Evolutionary conservation across 768 basidiomycete genomes (phyloP).

Genomic region (Boletellus sp.): DNA sequence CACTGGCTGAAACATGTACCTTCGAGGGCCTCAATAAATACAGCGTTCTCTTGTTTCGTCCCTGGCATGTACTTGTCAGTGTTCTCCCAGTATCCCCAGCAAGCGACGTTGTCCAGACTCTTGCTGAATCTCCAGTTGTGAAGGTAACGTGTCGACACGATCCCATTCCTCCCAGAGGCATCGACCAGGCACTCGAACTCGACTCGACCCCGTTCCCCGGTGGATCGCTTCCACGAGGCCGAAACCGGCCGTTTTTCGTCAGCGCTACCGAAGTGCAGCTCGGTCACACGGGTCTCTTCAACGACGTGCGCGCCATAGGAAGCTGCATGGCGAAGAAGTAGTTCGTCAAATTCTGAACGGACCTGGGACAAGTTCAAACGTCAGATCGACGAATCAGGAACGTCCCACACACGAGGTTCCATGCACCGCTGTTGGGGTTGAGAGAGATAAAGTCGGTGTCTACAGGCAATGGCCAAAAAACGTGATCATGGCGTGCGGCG

Average conservation of each 20-base stretch:
- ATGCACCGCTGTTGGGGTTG: neutral
- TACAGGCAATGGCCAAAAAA: neutral
- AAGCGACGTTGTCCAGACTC: neutral
- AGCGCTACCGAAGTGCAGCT: neutral
- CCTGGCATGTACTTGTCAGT: neutral
- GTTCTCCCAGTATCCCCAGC: constrained; percentile 1
- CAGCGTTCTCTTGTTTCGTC: neutral
- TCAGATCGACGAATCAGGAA: neutral
- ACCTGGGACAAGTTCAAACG: neutral
- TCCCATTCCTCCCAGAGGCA: neutral
- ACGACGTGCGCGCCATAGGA: neutral
- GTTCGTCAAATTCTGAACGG: constrained; percentile 1
- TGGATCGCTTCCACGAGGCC: neutral
- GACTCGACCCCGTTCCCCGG: neutral
- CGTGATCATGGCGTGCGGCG: neutral
- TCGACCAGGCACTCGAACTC: constrained; percentile 1
- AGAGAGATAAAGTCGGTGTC: neutral
- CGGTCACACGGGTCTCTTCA: neutral
- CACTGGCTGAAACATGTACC: neutral
- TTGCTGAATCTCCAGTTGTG: constrained; percentile 1
- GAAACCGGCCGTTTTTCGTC: neutral
- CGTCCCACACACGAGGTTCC: neutral
- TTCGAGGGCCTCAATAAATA: neutral
- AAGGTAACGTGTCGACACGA: neutral
- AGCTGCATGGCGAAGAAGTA: neutral